Evolutionary conservation across 2,329 filamentous ascomycete genomes (phyloP), one percentile per base, ranked within the genome.

Genomic region (Thielaviopsis populi): DNA sequence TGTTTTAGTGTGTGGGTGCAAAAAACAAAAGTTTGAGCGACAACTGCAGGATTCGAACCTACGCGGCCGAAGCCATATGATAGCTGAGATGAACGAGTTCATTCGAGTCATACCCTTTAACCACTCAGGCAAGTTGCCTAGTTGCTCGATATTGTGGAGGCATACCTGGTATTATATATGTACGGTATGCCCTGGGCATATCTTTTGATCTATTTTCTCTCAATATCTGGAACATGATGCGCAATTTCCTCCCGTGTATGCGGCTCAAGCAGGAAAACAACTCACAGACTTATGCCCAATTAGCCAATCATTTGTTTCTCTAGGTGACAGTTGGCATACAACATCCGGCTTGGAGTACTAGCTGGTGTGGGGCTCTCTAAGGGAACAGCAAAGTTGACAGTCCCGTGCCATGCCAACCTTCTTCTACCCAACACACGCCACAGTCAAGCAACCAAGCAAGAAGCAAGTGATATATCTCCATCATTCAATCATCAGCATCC

Each of bases 31-130:
- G 59, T 43, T 2, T 11, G 15, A 30, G 33, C 63, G 58, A 64
- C 63, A 64, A 64, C 63, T 61, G 58, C 63, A 64, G 58, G 63
- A 64, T 46, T 64, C 63, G 63, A 64, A 64, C 63, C 58, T 64
- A 54, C 58, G 58, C 58, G 63, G 37, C 63, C 63, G 58, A 64
- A 64, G 63, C 46, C 63, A 64, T 64, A 64, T 64, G 63, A 64
- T 64, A 56, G 33, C 63, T 60, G 58, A 61, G 58, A 64, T 64
- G 63, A 40, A 10, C 24, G 30, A 24, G 24, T 11, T 40, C 63
- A 64, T 64, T 64, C 63, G 63, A 64, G 63, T 64, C 63, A 64
- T 64, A 64, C 63, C 63, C 63, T 64, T 64, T 64, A 64, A 61
- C 63, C 63, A 64, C 63, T 64, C 63, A 64, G 63, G 63, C 58